A percentile compares a stretch with the other conserved stretches of the same genome.
Conservation (phyloP, 768 basidiomycete species). For the Terana coerulea region DNA sequence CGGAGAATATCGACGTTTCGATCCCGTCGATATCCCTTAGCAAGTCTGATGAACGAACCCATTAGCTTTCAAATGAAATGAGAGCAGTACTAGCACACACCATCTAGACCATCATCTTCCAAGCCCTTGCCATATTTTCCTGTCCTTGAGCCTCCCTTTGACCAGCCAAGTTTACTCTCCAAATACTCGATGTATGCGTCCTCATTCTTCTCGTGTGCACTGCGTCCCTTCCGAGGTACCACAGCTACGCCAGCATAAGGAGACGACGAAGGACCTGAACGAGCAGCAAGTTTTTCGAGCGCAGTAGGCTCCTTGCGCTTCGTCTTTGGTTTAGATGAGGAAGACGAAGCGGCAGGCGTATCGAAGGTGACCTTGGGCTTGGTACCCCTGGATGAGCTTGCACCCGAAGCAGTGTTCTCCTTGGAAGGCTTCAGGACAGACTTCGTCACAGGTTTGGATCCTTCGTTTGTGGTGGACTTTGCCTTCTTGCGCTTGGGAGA, state of each 20-base stretch:
- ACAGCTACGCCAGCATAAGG: not conserved
- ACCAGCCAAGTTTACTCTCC: constrained; percentile 70
- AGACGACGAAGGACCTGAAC: constrained; percentile 9
- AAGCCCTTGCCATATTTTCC: constrained; percentile 40
- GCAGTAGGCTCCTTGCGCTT: constrained; percentile 24
- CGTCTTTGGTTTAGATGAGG: constrained; percentile 11
- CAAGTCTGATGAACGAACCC: constrained; percentile 19
- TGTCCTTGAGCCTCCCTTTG: constrained; percentile 32
- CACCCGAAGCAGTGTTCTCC: not conserved
- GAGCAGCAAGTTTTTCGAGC: constrained; percentile 31
- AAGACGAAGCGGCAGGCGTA: constrained; percentile 9
- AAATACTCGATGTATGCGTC: constrained; percentile 84
- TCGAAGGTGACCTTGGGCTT: constrained; percentile 6
- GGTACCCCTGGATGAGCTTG: not conserved
- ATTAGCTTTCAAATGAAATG: constrained; percentile 2
- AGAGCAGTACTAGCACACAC: constrained; percentile 36
- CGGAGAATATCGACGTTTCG: constrained; percentile 15
- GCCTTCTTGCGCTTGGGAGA: constrained; percentile 47
- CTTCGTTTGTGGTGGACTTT: not conserved
- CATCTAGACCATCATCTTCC: constrained; percentile 82
- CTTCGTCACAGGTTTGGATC: not conserved
- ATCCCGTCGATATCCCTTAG: constrained; percentile 24
- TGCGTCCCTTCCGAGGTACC: constrained; percentile 17
- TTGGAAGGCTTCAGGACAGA: not conserved
- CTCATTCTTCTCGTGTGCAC: constrained; percentile 57